Evolutionary conservation across 768 basidiomycete species (phyloP).

Genomic region (Fistulinella prunicolor): DNA sequence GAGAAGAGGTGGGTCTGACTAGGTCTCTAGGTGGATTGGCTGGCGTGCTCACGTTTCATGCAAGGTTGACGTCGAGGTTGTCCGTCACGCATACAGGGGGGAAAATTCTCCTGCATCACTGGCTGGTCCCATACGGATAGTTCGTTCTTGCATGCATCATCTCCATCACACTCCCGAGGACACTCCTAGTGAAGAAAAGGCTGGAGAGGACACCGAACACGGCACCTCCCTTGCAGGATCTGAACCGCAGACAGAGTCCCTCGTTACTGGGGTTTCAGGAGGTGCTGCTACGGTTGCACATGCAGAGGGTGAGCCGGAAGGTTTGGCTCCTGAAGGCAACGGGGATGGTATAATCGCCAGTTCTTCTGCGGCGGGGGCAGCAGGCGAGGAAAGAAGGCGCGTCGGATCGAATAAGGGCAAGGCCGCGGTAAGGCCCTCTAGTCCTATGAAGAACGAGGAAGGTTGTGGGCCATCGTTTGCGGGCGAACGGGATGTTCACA

Average conservation of each 20-base stretch:
- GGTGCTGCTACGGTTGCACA: conserved; percentile 2
- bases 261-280: neutral
- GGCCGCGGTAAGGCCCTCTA: conserved; percentile 1
- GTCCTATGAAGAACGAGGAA: conserved; percentile 4
- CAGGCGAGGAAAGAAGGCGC: conserved; percentile 22
- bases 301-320: conserved; percentile 35
- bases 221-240: conserved; percentile 15
- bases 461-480: conserved; percentile 12
- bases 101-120: conserved; percentile 4
- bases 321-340: conserved; percentile 61
- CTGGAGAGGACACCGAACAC: conserved; percentile 15
- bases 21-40: neutral
- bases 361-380: conserved; percentile 7
- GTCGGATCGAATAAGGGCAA: conserved; percentile 24
- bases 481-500: conserved; percentile 11
- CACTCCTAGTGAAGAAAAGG: conserved; percentile 25
- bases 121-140: neutral
- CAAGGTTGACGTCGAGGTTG: conserved; percentile 64
- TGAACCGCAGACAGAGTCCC: conserved; percentile 10
- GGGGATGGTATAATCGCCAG: conserved; percentile 17
- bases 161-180: conserved; percentile 14
- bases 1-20: conserved; percentile 58
- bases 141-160: conserved; percentile 12
- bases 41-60: conserved; percentile 14
- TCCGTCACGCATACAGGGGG: conserved; percentile 40